Conservation (phyloP, 225 moss, liverwort and hornwort species). For the Pseudisothecium myosuroides region DNA sequence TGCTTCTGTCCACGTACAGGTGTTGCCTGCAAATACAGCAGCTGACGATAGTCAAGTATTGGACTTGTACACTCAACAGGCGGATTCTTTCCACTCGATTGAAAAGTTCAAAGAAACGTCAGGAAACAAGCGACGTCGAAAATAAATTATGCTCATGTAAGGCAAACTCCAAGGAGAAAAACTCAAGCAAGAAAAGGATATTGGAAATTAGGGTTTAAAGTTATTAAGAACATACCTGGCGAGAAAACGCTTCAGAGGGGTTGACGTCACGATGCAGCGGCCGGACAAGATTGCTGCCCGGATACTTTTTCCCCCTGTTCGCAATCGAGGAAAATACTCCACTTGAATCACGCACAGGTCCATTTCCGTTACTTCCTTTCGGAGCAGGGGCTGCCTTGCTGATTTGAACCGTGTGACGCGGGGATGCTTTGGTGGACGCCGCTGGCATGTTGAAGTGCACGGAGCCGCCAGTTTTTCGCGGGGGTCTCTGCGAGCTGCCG, state of each 20-base stretch:
- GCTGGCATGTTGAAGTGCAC: conserved; percentile 25
- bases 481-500: conserved; percentile 1
- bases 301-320: neutral
- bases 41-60: neutral
- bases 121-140: neutral
- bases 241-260: neutral
- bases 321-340: neutral
- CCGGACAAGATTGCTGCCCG: neutral
- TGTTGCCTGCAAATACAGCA: conserved; percentile 5
- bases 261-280: conserved; percentile 3
- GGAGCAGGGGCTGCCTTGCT: neutral
- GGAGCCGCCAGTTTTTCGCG: neutral
- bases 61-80: neutral
- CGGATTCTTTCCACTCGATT: neutral
- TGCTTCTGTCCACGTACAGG: neutral
- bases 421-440: conserved; percentile 2
- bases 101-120: neutral
- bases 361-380: neutral
- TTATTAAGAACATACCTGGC: conserved; percentile 11
- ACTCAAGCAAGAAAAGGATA: neutral
- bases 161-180: neutral
- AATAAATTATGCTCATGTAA: neutral
- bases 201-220: neutral
- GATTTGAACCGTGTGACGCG: neutral
- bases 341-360: neutral